phyloP scores from a whole-genome alignment of 1,284 basidiomycete species.

The Sanghuangporus sanghuang region DNA sequence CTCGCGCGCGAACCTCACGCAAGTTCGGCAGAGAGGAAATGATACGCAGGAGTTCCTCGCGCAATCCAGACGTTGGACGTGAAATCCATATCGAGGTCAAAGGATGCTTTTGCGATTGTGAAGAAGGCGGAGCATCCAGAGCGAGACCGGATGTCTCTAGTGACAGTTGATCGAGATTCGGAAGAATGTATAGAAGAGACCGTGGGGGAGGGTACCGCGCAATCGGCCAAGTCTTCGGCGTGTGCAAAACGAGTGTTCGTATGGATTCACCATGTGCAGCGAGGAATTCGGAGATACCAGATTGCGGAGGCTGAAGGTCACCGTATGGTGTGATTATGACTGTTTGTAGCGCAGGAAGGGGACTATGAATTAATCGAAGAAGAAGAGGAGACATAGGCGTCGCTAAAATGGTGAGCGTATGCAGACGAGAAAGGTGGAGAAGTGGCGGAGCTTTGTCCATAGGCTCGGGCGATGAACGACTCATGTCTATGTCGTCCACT shows the following conservation, averaged over 20 bases:
- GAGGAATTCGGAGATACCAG: conserved; percentile 60
- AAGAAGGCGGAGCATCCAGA: conserved; percentile 25
- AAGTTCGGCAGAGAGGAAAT: conserved; percentile 56
- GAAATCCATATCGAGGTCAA: conserved; percentile 69
- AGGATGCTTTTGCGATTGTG: conserved; percentile 31
- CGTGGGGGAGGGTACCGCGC: conserved; percentile 49
- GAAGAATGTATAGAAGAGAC: conserved; percentile 48
- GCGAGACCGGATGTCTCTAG: conserved; percentile 37
- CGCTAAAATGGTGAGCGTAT: conserved; percentile 60
- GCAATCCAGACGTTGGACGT: conserved; percentile 53
- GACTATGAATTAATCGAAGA: conserved; percentile 50
- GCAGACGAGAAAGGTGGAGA: conserved; percentile 54
- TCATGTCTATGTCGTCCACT: conserved; percentile 45
- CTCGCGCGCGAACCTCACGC: conserved; percentile 51
- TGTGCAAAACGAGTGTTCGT: conserved; percentile 60
- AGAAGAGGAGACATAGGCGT: conserved; percentile 65
- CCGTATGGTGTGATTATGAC: conserved; percentile 73
- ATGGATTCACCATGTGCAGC: conserved; percentile 55
- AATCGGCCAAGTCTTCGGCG: conserved; percentile 69
- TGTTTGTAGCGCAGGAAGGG: conserved; percentile 61
- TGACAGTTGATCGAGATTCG: conserved; percentile 57
- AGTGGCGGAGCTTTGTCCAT: conserved; percentile 26
- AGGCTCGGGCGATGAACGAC: conserved; percentile 24
- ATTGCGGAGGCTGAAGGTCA: conserved; percentile 50
- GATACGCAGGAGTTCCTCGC: conserved; percentile 45